Conservation (phyloP, 2,329 filamentous ascomycete species). For the Alternaria triticina region DNA sequence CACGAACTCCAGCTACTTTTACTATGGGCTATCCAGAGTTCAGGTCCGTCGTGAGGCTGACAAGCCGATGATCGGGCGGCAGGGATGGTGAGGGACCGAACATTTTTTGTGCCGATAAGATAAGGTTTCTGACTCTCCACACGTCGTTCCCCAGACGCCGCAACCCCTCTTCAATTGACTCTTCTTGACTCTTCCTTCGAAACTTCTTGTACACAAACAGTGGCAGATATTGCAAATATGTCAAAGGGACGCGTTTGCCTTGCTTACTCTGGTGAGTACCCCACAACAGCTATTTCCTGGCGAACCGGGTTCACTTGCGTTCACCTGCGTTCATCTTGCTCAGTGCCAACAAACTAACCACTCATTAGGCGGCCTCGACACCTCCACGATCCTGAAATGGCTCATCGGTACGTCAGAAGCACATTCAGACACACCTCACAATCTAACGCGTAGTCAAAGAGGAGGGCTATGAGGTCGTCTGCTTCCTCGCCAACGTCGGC, state of each 20-base stretch:
- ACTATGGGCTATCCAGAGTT: background rate
- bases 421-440: background rate
- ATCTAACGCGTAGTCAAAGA: conserved; percentile 40
- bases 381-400: conserved; percentile 56
- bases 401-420: conserved; percentile 38
- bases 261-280: conserved; percentile 56
- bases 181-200: background rate
- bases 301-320: too few relatives aligned
- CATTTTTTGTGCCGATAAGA: conserved; percentile 27
- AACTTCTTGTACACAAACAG: conserved; percentile 8
- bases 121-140: conserved; percentile 15
- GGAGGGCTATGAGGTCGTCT: conserved; percentile 67
- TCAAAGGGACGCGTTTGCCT: conserved; percentile 56
- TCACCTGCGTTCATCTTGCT: background rate
- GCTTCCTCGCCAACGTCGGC: conserved; percentile 63
- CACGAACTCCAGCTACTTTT: background rate
- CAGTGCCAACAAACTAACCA: conserved; percentile 27
- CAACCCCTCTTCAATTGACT: conserved; percentile 17
- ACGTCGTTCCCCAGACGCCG: conserved; percentile 18
- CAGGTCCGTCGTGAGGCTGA: background rate
- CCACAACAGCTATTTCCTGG: too few relatives aligned
- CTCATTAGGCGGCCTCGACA: conserved; percentile 62
- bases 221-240: conserved; percentile 38
- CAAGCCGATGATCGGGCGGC: conserved; percentile 30
- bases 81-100: conserved; percentile 17